Base-by-base conservation (phyloP, 805 yeast genomes). In the Hanseniaspora valbyensis region DNA sequence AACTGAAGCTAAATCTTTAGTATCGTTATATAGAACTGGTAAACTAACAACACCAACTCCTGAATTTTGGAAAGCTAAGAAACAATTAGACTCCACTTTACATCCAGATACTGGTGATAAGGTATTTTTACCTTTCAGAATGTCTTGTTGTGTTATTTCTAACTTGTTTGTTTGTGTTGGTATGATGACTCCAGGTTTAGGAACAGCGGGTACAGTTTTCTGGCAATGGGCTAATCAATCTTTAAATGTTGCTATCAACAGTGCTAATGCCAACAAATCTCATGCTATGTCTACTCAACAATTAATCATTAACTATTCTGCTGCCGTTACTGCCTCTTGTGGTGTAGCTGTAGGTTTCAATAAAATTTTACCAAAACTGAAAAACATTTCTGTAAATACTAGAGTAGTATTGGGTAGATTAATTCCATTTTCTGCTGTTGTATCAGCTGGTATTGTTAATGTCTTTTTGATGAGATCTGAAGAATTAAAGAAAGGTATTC, bases 151-250 rank as follows among this genome's bases (percentile, higher is more conserved):
- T 69, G 99, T 92, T 16, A 70, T 92, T 49, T 86, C 95, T 10
- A 92, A 92, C 65, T 69, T 92, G 66, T 90, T 90, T 21, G 97
- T 92, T 44, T 90, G 97, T 5, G 90, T 83, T 3, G 99, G 99
- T 56, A 92, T 92, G 99, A 75, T 92, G 56, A 90, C 96, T 1
- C 99, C 99, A 7, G 83, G 84, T 51, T 66, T 92, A 61, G 94
- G 95, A 9, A 79, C 88, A 9, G 78, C 75, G 0, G 99, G 98
- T 34, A 90, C 97, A 0, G 63, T 88, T 21, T 90, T 92, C 67
- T 92, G 98, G 99, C 99, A 92, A 69, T 78, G 92, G 64, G 95
- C 96, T 19, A 92, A 92, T 68, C 99, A 92, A 68, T 86, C 96
- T 21, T 73, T 92, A 56, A 92, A 92, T 61, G 99, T 92, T 52